A percentile compares a stretch with the other conserved stretches of the same genome.
phyloP scores from a whole-genome alignment of 2,329 filamentous ascomycete species.

The Fusarium poae region DNA sequence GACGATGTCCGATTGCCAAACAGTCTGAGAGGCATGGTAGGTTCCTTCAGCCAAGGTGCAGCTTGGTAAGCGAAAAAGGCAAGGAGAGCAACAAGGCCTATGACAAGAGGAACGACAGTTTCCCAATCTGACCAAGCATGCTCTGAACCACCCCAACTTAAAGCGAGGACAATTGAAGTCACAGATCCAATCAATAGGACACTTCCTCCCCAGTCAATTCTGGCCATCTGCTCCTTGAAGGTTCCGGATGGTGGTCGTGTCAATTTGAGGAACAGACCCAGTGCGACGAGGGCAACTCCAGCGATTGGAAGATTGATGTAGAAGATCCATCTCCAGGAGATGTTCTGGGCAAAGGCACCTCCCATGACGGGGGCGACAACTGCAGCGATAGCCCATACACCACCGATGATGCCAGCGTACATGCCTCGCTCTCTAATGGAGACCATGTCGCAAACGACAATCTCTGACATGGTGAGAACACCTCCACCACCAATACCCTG shows the following conservation, averaged over 20 bases:
- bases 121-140: conserved; percentile 63
- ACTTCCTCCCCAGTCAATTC: conserved; percentile 59
- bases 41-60: conserved; percentile 44
- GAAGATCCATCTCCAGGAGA: conserved; percentile 61
- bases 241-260: conserved; percentile 31
- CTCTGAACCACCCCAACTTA: conserved; percentile 65
- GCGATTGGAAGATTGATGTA: conserved; percentile 56
- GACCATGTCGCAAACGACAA: conserved; percentile 59
- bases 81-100: conserved; percentile 57
- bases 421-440: conserved; percentile 61
- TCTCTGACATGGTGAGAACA: conserved; percentile 52
- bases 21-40: conserved; percentile 59
- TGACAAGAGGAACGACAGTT: conserved; percentile 62
- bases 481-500: conserved; percentile 62
- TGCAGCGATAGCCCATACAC: conserved; percentile 52
- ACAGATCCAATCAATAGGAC: conserved; percentile 54
- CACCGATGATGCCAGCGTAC: conserved; percentile 54
- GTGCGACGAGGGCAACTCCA: conserved; percentile 35
- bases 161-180: conserved; percentile 61
- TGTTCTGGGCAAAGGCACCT: conserved; percentile 45
- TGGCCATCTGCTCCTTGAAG: conserved; percentile 29
- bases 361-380: conserved; percentile 53
- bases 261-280: conserved; percentile 46
- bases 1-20: conserved; percentile 59
- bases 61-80: conserved; percentile 55